Conservation (phyloP, 1,284 basidiomycete species). For the Ceratorhiza oryzae-sativae region DNA sequence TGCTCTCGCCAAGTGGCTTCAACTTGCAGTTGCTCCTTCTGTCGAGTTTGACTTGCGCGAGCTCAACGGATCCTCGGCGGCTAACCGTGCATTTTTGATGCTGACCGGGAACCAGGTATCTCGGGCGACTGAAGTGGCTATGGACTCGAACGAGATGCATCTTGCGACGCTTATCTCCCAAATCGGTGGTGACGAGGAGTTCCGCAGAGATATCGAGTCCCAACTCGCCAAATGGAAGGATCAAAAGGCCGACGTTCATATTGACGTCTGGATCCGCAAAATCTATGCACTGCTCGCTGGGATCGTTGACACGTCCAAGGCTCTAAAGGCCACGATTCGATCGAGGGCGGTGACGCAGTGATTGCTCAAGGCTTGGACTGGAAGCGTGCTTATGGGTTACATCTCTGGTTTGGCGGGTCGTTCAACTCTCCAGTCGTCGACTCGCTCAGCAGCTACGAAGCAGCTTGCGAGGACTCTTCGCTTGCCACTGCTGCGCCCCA, state of each 20-base stretch:
- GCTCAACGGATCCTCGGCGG: constrained; percentile 57
- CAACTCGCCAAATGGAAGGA: constrained; percentile 89
- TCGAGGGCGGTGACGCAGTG: constrained; percentile 68
- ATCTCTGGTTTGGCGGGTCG: constrained; percentile 86
- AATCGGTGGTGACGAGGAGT: constrained; percentile 80
- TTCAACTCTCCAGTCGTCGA: constrained; percentile 76
- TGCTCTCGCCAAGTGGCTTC: constrained; percentile 86
- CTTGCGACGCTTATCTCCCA: constrained; percentile 94
- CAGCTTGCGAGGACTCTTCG: constrained; percentile 44
- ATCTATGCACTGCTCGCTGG: constrained; percentile 90
- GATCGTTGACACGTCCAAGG: constrained; percentile 71
- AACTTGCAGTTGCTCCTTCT: constrained; percentile 71
- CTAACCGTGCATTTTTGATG: constrained; percentile 63
- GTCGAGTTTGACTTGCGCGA: constrained; percentile 80
- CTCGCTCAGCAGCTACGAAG: constrained; percentile 73
- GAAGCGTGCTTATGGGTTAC: constrained; percentile 92
- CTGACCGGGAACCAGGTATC: constrained; percentile 90
- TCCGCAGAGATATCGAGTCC: constrained; percentile 74
- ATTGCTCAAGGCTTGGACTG: constrained; percentile 89
- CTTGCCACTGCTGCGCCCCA: constrained; percentile 63
- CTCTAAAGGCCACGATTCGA: constrained; percentile 58
- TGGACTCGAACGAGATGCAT: constrained; percentile 80
- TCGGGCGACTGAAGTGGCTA: constrained; percentile 78
- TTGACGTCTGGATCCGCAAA: constrained; percentile 74
- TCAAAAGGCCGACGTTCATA: constrained; percentile 75